A percentile compares a stretch with the other conserved stretches of the same genome.
Conservation (phyloP, 768 basidiomycete species). For the Cyathus striatus region DNA sequence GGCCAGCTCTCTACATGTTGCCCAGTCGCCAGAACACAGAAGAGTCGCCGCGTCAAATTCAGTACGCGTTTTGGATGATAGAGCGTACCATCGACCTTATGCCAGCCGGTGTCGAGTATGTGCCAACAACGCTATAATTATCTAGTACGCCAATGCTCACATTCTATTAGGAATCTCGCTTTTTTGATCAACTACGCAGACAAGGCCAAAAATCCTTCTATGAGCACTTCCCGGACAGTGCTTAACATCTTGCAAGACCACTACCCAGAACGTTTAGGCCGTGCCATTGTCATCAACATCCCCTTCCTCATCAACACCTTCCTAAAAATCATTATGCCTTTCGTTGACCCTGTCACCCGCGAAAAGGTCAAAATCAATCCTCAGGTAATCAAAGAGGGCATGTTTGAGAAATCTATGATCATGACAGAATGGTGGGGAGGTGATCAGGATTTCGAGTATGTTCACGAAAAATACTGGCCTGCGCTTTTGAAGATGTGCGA, state of each 20-base stretch:
- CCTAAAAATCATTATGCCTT: constrained; percentile 73
- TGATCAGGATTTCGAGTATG: constrained; percentile 59
- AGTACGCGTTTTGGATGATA: constrained; percentile 71
- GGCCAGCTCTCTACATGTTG: constrained; percentile 68
- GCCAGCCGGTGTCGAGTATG: constrained; percentile 78
- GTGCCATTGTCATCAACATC: constrained; percentile 71
- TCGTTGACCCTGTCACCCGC: constrained; percentile 80
- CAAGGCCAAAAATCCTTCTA: constrained; percentile 52
- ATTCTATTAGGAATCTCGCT: constrained; percentile 46
- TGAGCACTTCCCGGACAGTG: constrained; percentile 37
- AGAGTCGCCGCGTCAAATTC: constrained; percentile 61
- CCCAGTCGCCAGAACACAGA: constrained; percentile 75
- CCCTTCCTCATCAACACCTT: constrained; percentile 74
- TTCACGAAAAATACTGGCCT: constrained; percentile 74
- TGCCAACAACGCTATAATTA: constrained; percentile 5
- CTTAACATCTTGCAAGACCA: constrained; percentile 73
- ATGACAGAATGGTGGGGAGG: constrained; percentile 73
- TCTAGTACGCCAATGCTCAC: constrained; percentile 1
- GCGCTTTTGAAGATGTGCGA: constrained; percentile 52
- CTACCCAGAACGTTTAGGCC: constrained; percentile 83
- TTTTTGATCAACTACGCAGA: constrained; percentile 79
- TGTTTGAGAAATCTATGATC: constrained; percentile 69
- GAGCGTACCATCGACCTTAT: constrained; percentile 76
- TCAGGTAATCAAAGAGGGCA: constrained; percentile 52
- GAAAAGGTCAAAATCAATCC: constrained; percentile 76